Conservation (phyloP, 331 rosid species). For the Acacia pycnantha region DNA sequence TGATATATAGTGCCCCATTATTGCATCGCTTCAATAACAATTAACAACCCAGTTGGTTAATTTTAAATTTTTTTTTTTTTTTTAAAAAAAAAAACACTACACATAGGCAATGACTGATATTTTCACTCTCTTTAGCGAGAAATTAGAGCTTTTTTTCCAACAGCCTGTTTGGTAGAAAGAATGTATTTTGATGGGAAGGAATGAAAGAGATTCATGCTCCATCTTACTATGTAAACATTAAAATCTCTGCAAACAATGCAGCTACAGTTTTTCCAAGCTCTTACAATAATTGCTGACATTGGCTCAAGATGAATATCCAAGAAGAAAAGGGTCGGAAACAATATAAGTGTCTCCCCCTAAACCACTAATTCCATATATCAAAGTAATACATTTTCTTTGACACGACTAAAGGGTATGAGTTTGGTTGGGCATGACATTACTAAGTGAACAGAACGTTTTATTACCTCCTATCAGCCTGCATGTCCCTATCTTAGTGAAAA, state of each 20-base stretch:
- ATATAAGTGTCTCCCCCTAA: not conserved
- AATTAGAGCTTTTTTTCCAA: not conserved
- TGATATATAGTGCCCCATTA: not conserved
- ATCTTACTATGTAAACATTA: not conserved
- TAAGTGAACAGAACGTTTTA: not conserved
- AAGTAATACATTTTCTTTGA: slow-evolving; percentile 5
- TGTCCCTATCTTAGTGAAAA: not conserved
- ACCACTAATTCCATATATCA: slow-evolving; percentile 11
- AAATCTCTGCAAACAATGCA: not conserved
- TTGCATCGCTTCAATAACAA: slow-evolving; percentile 12
- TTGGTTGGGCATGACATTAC: not conserved
- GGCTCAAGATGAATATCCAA: not conserved
- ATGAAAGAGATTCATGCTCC: not conserved
- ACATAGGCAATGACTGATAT: not conserved
- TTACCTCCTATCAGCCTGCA: not conserved
- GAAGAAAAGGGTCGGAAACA: not conserved
- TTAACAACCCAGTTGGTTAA: not conserved
- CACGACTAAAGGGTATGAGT: not conserved
- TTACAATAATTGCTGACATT: not conserved
- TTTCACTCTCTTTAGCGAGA: not conserved
- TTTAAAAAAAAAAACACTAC: not conserved
- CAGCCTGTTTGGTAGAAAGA: not conserved
- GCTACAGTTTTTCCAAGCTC: not conserved
- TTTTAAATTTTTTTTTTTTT: too few relatives aligned
- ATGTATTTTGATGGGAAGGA: not conserved